Percentiles rank a stretch among this genome's conserved stretches.
phyloP scores from a whole-genome alignment of 2,329 filamentous ascomycete species.

The Diaporthe sp. region DNA sequence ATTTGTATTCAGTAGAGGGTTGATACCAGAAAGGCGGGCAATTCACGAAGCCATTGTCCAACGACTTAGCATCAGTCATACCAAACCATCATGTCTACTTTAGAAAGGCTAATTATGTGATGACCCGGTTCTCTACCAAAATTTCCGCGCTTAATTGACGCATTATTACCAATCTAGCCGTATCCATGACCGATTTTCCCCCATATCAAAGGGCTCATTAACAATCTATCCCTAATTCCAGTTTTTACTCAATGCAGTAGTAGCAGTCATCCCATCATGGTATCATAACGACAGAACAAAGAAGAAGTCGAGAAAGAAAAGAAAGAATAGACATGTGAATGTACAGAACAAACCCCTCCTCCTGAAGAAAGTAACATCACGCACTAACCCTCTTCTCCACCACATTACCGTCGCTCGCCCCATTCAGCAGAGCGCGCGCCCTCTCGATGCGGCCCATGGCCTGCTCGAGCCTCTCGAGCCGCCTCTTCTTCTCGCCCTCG shows the following conservation, averaged over 20 bases:
- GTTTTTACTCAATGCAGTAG: slow-evolving; percentile 1
- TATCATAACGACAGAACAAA: slow-evolving; percentile 28
- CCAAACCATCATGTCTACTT: not conserved
- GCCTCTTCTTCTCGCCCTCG: slow-evolving; percentile 77
- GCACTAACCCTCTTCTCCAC: slow-evolving; percentile 30
- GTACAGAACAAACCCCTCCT: not conserved
- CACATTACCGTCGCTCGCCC: slow-evolving; percentile 41
- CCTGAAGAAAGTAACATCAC: slow-evolving; percentile 5
- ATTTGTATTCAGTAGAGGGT: not conserved
- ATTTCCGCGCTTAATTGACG: not conserved
- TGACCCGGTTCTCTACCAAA: slow-evolving; percentile 1
- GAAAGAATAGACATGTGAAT: not conserved
- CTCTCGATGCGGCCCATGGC: slow-evolving; percentile 80
- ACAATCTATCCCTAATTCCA: not conserved
- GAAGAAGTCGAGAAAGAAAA: not conserved
- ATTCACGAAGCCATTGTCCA: not conserved
- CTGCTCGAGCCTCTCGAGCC: slow-evolving; percentile 79
- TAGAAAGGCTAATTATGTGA: not conserved
- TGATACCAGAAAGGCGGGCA: not conserved
- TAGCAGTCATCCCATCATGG: slow-evolving; percentile 28
- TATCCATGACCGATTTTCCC: not conserved
- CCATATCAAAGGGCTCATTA: slow-evolving; percentile 1
- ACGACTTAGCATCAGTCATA: not conserved
- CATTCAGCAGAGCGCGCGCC: slow-evolving; percentile 72
- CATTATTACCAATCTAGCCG: slow-evolving; percentile 22